Percentiles rank a stretch among this genome's conserved stretches.
These are phyloP conservation scores for Entrophospora sp. DNA, from an alignment of 192 early-diverging fungal species.

Conservation along the genomic window DNA sequence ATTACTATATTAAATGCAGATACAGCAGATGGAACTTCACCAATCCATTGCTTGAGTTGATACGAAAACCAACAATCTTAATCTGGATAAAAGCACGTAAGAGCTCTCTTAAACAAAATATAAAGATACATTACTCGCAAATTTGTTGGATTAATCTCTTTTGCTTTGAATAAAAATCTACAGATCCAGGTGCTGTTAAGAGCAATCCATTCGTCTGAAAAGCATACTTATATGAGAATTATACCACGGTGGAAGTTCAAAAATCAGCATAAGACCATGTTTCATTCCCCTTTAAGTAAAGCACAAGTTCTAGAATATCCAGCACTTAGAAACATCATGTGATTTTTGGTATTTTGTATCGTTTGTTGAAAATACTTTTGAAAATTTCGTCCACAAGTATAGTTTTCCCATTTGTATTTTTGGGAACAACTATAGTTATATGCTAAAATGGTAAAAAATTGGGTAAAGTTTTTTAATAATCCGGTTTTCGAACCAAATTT, in stretches of 20 bases:
- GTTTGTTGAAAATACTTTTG: too few relatives aligned
- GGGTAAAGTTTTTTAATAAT: too few relatives aligned
- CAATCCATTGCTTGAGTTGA: background rate
- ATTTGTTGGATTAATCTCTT: background rate
- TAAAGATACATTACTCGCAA: background rate
- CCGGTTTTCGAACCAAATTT: too few relatives aligned
- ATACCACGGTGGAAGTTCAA: background rate
- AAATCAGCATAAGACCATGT: background rate
- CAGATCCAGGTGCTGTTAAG: background rate
- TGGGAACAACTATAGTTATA: too few relatives aligned
- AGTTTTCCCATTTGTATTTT: too few relatives aligned
- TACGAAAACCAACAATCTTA: background rate
- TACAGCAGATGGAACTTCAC: background rate
- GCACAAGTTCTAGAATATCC: conserved; percentile 3
- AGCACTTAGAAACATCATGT: background rate
- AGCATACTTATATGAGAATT: background rate
- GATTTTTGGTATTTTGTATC: too few relatives aligned
- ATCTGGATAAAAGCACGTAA: background rate
- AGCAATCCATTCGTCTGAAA: background rate
- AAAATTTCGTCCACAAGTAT: too few relatives aligned
- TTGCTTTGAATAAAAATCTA: background rate
- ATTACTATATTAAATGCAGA: too few relatives aligned
- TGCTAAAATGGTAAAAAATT: too few relatives aligned
- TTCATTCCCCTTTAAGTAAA: background rate
- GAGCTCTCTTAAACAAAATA: background rate